Evolutionary conservation across 2,329 filamentous ascomycete genomes (phyloP).

Genomic region (Phialophora macrospora): DNA sequence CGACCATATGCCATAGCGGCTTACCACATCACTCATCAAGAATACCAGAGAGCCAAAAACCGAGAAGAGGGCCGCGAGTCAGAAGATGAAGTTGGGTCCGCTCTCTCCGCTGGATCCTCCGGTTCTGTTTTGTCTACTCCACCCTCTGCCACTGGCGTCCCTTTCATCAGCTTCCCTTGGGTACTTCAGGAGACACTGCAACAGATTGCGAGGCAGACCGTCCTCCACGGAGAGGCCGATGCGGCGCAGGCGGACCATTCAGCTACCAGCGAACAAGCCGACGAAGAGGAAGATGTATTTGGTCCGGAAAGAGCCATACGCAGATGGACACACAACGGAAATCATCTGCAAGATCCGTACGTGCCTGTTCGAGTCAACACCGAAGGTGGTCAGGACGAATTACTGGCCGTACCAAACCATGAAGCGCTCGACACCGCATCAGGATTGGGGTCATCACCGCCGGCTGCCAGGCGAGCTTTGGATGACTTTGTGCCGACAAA

Average conservation of each 20-base stretch:
- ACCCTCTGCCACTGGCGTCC: constrained; percentile 58
- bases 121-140: background rate
- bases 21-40: constrained; percentile 70
- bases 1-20: constrained; percentile 81
- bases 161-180: constrained; percentile 94
- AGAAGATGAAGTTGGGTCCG: background rate
- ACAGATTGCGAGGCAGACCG: constrained; percentile 59
- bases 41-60: constrained; percentile 47
- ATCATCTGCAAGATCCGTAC: constrained; percentile 30
- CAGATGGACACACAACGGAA: constrained; percentile 16
- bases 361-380: background rate
- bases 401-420: background rate
- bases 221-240: constrained; percentile 9
- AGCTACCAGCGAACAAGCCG: background rate
- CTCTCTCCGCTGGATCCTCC: background rate
- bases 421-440: background rate
- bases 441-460: background rate
- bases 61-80: background rate
- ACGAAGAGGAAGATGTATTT: constrained; percentile 1
- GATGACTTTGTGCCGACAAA: background rate
- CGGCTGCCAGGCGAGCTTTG: background rate
- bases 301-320: background rate
- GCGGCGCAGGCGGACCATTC: background rate
- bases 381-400: background rate
- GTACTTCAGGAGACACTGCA: constrained; percentile 76